A percentile compares a stretch with the other conserved stretches of the same genome.
phyloP scores from a whole-genome alignment of 805 yeast species.

The Yamadazyma endophytica region DNA sequence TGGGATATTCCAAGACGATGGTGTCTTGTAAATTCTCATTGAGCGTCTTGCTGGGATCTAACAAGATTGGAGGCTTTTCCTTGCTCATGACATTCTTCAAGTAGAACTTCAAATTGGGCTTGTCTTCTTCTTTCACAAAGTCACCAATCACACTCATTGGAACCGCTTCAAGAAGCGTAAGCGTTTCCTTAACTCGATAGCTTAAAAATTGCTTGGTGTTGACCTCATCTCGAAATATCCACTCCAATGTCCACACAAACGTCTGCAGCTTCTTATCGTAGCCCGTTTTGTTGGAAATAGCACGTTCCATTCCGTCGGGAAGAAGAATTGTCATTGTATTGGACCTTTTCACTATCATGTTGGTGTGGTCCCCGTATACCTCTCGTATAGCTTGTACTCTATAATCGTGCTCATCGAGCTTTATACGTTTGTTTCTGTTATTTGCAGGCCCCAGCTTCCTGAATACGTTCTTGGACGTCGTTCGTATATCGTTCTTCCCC shows the following conservation, averaged over 20 bases:
- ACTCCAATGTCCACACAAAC: slow-evolving; percentile 79
- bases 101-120: slow-evolving; percentile 25
- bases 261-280: slow-evolving; percentile 60
- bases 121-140: slow-evolving; percentile 14
- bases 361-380: slow-evolving; percentile 23
- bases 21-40: slow-evolving; percentile 43
- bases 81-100: slow-evolving; percentile 27
- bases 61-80: slow-evolving; percentile 27
- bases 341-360: slow-evolving; percentile 41
- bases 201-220: slow-evolving; percentile 35
- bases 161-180: slow-evolving; percentile 31
- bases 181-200: slow-evolving; percentile 38
- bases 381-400: slow-evolving; percentile 18
- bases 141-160: slow-evolving; percentile 32
- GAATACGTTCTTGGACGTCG: slow-evolving; percentile 39
- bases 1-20: slow-evolving; percentile 75
- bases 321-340: slow-evolving; percentile 62
- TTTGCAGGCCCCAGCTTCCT: slow-evolving; percentile 18
- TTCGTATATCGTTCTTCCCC: slow-evolving; percentile 48
- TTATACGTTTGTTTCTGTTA: slow-evolving; percentile 17
- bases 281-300: slow-evolving; percentile 58
- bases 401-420: slow-evolving; percentile 18
- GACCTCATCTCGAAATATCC: slow-evolving; percentile 43
- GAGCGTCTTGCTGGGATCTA: slow-evolving; percentile 34
- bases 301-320: slow-evolving; percentile 74